Evolutionary conservation across 139 green algal species (phyloP).

Genomic region (Pycnococcus provasolii): DNA sequence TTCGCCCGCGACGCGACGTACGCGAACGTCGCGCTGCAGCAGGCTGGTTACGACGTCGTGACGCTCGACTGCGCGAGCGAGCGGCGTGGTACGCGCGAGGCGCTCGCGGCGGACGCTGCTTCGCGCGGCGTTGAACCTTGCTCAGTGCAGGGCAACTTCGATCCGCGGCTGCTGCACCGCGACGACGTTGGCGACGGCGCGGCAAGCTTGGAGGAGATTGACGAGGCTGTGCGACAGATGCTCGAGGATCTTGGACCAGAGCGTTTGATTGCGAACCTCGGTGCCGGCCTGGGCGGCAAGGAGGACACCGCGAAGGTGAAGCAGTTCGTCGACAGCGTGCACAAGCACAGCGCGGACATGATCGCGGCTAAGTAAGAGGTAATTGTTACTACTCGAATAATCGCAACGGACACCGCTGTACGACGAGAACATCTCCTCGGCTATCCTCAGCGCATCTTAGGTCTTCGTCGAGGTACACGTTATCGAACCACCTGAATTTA

Average conservation of each 20-base stretch:
- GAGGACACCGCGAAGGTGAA: conserved; percentile 27
- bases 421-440: conserved; percentile 61
- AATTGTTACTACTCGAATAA: too few species aligned
- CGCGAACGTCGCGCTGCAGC: conserved; percentile 5
- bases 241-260: conserved; percentile 23
- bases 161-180: conserved; percentile 14
- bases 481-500: conserved; percentile 66
- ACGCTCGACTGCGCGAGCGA: conserved; percentile 19
- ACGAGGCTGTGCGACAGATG: conserved; percentile 18
- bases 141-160: conserved; percentile 29
- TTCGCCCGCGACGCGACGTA: conserved; percentile 30
- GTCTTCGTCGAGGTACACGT: conserved; percentile 55
- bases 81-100: conserved; percentile 3
- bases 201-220: conserved; percentile 1
- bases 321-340: conserved; percentile 21
- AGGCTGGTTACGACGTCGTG: conserved; percentile 24
- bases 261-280: conserved; percentile 27
- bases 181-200: conserved; percentile 1
- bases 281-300: conserved; percentile 21
- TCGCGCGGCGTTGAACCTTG: neutral
- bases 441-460: conserved; percentile 64
- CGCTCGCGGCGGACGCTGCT: neutral
- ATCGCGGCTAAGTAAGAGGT: conserved; percentile 8
- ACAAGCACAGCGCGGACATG: conserved; percentile 16
- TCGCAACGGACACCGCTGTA: conserved; percentile 1